These are phyloP conservation scores for Lasiosphaeria miniovina DNA, from an alignment of 495 filamentous ascomycete species.

Conservation along the genomic window DNA sequence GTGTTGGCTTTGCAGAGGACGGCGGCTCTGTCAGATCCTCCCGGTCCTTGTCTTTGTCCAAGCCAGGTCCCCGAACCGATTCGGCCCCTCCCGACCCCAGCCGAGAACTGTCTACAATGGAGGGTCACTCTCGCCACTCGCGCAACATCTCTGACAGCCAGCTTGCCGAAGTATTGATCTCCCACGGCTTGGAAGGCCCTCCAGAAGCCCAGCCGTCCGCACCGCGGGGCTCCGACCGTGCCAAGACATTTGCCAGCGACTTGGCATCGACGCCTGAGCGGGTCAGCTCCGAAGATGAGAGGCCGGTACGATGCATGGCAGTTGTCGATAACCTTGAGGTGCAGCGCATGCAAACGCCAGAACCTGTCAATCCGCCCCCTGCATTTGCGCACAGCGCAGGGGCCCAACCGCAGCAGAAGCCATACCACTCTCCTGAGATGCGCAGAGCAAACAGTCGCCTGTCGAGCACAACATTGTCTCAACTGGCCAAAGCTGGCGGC, in stretches of 20 bases:
- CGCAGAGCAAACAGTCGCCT: slow-evolving; percentile 75
- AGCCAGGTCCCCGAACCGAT: slow-evolving; percentile 42
- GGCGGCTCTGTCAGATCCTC: slow-evolving; percentile 53
- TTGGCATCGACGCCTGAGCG: slow-evolving; percentile 50
- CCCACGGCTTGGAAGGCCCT: slow-evolving; percentile 18
- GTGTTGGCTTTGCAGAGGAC: slow-evolving; percentile 65
- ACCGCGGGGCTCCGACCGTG: slow-evolving; percentile 29
- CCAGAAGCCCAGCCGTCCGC: slow-evolving; percentile 15
- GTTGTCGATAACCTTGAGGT: slow-evolving; percentile 43
- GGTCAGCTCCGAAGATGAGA: slow-evolving; percentile 58
- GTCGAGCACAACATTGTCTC: slow-evolving; percentile 74
- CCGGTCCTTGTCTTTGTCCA: slow-evolving; percentile 47
- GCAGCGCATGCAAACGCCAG: slow-evolving; percentile 57
- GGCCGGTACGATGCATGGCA: slow-evolving; percentile 29
- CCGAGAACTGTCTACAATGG: slow-evolving; percentile 48
- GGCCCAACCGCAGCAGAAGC: slow-evolving; percentile 59
- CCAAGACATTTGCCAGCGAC: slow-evolving; percentile 35
- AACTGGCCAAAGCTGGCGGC: slow-evolving; percentile 65
- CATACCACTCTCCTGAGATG: slow-evolving; percentile 70
- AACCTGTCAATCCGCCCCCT: slow-evolving; percentile 72
- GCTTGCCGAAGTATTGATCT: slow-evolving; percentile 11
- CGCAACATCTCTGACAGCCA: slow-evolving; percentile 41
- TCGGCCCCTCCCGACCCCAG: slow-evolving; percentile 42
- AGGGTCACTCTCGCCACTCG: slow-evolving; percentile 29
- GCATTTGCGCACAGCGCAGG: slow-evolving; percentile 58